A percentile compares a stretch with the other conserved stretches of the same genome.
These are phyloP conservation scores for Kodamaea ohmeri DNA, from an alignment of 1,139 yeast genomes.

Conservation along the genomic window DNA sequence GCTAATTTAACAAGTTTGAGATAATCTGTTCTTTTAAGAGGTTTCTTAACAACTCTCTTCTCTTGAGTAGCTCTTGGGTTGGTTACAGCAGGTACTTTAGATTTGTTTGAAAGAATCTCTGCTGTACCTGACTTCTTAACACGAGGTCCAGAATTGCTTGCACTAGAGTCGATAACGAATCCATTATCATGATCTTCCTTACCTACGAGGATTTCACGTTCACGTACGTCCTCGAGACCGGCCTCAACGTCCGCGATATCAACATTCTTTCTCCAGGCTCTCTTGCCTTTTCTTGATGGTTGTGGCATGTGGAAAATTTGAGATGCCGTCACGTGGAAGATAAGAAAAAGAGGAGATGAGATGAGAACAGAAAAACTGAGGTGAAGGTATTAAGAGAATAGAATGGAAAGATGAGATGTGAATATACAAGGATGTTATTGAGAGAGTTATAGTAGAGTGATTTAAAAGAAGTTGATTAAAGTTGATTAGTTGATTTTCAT, in stretches of 20 bases:
- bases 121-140: constrained; percentile 53
- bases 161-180: constrained; percentile 61
- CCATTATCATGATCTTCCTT: constrained; percentile 47
- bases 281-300: constrained; percentile 86
- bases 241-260: constrained; percentile 76
- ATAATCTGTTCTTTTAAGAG: constrained; percentile 61
- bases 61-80: constrained; percentile 28
- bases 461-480: too few relatives aligned
- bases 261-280: constrained; percentile 94
- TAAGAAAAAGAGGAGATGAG: too few relatives aligned
- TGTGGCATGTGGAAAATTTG: constrained; percentile 40
- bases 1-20: constrained; percentile 72
- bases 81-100: constrained; percentile 70
- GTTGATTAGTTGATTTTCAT: too few relatives aligned
- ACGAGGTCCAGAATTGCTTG: constrained; percentile 8
- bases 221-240: constrained; percentile 67
- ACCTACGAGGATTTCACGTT: constrained; percentile 67
- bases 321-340: too few relatives aligned
- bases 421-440: too few relatives aligned
- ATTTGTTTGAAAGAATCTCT: constrained; percentile 73
- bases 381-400: too few relatives aligned
- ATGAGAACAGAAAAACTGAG: too few relatives aligned
- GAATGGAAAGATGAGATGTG: too few relatives aligned
- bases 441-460: too few relatives aligned
- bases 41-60: constrained; percentile 24